Conservation (phyloP, 306 rosid genomes). For the Lathyrus sativus region DNA sequence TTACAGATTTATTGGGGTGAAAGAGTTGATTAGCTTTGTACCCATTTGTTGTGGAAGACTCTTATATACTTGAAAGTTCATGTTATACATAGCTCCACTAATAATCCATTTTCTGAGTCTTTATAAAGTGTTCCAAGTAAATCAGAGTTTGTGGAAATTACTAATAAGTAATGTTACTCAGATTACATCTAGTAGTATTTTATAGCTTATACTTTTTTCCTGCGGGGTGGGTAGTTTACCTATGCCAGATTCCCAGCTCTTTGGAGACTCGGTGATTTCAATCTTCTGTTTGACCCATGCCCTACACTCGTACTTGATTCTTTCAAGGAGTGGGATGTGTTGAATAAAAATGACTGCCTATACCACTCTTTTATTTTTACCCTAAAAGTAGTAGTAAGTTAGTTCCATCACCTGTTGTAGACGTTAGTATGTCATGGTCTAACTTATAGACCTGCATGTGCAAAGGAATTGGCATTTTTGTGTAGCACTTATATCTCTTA, state of each 20-base stretch:
- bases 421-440: slow-evolving; percentile 10
- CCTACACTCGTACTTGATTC: slow-evolving; percentile 3
- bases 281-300: not conserved
- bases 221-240: slow-evolving; percentile 2
- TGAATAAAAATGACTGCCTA: slow-evolving; percentile 14
- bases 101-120: not conserved
- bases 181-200: not conserved
- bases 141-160: not conserved
- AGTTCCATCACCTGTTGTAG: slow-evolving; percentile 24
- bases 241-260: not conserved
- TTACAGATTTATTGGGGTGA: not conserved
- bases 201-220: not conserved
- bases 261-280: not conserved
- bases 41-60: not conserved
- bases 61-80: not conserved
- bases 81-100: not conserved
- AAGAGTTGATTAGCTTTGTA: not conserved
- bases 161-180: not conserved
- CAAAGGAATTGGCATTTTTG: not conserved
- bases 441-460: slow-evolving; percentile 4
- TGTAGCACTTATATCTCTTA: not conserved
- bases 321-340: slow-evolving; percentile 2
- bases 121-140: not conserved
- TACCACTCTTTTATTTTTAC: slow-evolving; percentile 11
- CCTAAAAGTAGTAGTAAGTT: slow-evolving; percentile 17